Evolutionary conservation across 345 rosid species (phyloP), one percentile per base, ranked within the genome.

Genomic region (Populus deltoides): DNA sequence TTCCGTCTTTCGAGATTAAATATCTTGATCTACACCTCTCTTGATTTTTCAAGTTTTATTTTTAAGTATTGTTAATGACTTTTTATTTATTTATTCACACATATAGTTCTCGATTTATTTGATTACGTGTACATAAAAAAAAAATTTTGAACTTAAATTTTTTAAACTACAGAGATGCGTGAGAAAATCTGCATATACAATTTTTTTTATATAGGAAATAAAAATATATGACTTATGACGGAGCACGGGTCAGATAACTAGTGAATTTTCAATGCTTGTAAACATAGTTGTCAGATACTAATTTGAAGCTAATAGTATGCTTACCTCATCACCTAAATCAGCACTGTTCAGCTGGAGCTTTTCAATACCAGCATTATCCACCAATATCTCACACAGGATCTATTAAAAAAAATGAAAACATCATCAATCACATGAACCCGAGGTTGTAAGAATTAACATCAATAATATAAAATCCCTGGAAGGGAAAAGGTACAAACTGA

Each of bases 311-410:
- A 72, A 77, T 78, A 79, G 79, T 49, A 81, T 59, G 84, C 89
- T 81, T 77, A 94, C 98, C 97, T 92, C 97, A 83, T 94, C 98
- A 66, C 95, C 95, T 74, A 94, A 6, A 84, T 87, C 90, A 72
- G 89, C 81, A 79, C 98, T 90, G 88, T 92, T 93, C 79, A 94
- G 88, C 85, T 89, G 97, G 77, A 94, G 93, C 86, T 89, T 92
- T 82, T 93, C 86, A 73, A 94, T 86, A 77, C 91, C 88, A 53
- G 84, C 73, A 83, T 94, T 94, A 62, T 86, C 85, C 81, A 74
- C 90, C 90, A 94, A 89, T 73, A 91, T 86, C 61, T 84, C 90
- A 78, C 94, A 93, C 36, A 94, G 88, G 83, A 84, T 78, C 98
- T 93, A 90, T 66, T 71, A 70, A 77, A 43, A 71, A 77, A 71